Base-by-base conservation (phyloP, 352 stramenopile genomes). In the Pythium periplocum region DNA sequence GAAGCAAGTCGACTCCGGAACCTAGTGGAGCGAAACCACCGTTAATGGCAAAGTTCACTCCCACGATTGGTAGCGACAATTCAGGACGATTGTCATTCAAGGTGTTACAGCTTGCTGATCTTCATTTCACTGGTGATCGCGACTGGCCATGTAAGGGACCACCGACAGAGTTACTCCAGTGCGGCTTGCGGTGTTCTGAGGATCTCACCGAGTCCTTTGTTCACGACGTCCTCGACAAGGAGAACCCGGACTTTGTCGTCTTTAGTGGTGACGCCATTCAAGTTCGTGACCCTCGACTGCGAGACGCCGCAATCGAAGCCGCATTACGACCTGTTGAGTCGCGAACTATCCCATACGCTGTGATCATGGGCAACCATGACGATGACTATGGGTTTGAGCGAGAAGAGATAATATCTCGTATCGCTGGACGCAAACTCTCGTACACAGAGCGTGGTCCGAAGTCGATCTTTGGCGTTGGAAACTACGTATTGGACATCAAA, bases 311-410 rank as follows among this genome's bases (percentile, higher is more conserved):
- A 0, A 64, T 86, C 8, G 59, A 83, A 12, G 59, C 63, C 4
- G 71, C 73, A 2, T 67, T 68, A 2, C 53, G 51, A 47, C 61
- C 63, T 1, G 71, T 71, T n/a, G 73, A 83, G 37, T 37, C 62
- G 4, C 68, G 75, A 6, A 57, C 55, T 33, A 80, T 82, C 30
- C 73, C 75, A 33, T 86, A 77, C 53, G 64, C 65, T 3, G 76
- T 82, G 68, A 65, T 83, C 32, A 72, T 86, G 42, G 75, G 75
- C 46, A 86, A 86, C 56, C 75, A 86, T 51, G 75, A 86, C 50
- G 61, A 86, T 36, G 70, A 78, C 48, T 61, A 64, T 2, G 68
- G 61, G 1, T 80, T 76, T 36, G 53, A 51, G 1, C 55, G 69
- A 43, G 48, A 77, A 17, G 69, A 80, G 34, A 83, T 86, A 53